Evolutionary conservation across 306 rosid species (phyloP), one percentile per base, ranked within the genome.

Genomic region (Quillaja saponaria): DNA sequence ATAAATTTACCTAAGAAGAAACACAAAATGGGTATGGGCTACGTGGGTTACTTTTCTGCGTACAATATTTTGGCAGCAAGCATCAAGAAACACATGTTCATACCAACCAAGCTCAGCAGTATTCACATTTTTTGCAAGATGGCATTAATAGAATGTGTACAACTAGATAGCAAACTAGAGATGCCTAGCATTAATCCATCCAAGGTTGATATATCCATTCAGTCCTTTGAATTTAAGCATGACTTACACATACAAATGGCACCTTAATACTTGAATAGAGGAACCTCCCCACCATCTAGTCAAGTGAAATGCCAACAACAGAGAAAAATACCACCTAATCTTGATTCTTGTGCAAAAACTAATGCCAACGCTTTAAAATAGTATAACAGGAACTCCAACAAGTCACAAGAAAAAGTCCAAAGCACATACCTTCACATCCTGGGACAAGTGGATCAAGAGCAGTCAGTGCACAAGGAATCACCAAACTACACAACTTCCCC

Each of bases 361-460:
- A n/a, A n/a, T n/a, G n/a, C n/a, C n/a, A n/a, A n/a, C n/a, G n/a
- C n/a, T n/a, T n/a, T n/a, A n/a, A n/a, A n/a, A n/a, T n/a, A n/a
- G n/a, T n/a, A n/a, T n/a, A n/a, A n/a, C n/a, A n/a, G n/a, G n/a
- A n/a, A n/a, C n/a, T n/a, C n/a, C n/a, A n/a, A n/a, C n/a, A n/a
- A n/a, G n/a, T n/a, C n/a, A n/a, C n/a, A n/a, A n/a, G n/a, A n/a
- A n/a, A n/a, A n/a, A 37, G 40, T 37, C 40, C 40, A 37, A 47
- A 47, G n/a, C n/a, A 17, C 86, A 33, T 84, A 88, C 98, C 84
- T 92, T 92, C 77, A 92, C 86, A 47, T 73, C 96, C 0, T 94
- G 82, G 3, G 96, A 88, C 98, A 96, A 92, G 67, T 92, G n/a
- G 98, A 81, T 92, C 98, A 12, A 86, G 78, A 57, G 88, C 81